These are phyloP conservation scores for Lecanoromycetidae sp. DNA, from an alignment of 2,329 filamentous ascomycete genomes.

Conservation along the genomic window DNA sequence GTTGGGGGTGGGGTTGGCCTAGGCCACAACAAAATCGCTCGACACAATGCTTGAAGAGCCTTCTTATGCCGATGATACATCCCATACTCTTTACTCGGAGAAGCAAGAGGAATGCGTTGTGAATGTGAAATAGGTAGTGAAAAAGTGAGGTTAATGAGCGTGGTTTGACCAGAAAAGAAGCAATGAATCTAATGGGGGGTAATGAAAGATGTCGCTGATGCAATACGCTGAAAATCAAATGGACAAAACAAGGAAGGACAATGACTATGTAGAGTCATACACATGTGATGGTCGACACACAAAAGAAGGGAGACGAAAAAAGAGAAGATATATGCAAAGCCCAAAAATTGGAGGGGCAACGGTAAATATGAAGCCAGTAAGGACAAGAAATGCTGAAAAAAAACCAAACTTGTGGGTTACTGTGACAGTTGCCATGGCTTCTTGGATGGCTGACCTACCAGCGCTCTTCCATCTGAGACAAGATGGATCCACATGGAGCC, in stretches of 20 bases:
- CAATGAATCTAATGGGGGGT: background rate
- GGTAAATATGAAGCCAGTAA: conserved; percentile 10
- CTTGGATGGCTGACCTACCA: background rate
- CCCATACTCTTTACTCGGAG: conserved; percentile 10
- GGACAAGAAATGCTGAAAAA: conserved; percentile 1
- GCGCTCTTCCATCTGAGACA: conserved; percentile 1
- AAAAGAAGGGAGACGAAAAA: background rate
- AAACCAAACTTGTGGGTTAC: conserved; percentile 1
- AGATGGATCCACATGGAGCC: background rate
- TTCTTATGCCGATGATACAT: no score
- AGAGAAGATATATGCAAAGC: conserved; percentile 1
- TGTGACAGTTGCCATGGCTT: background rate
- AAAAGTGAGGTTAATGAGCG: background rate
- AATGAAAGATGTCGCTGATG: background rate
- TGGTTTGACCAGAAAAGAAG: no score
- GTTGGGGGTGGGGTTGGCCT: background rate
- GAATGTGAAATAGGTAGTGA: background rate
- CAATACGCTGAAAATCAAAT: background rate
- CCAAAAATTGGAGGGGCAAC: conserved; percentile 13
- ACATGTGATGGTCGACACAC: background rate
- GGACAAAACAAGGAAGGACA: background rate
- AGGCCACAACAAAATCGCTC: background rate
- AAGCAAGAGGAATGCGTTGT: no score
- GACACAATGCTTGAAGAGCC: conserved; percentile 3
- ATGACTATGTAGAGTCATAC: background rate